phyloP scores from a whole-genome alignment of 106 monocot genomes.

The Chionographis japonica region DNA sequence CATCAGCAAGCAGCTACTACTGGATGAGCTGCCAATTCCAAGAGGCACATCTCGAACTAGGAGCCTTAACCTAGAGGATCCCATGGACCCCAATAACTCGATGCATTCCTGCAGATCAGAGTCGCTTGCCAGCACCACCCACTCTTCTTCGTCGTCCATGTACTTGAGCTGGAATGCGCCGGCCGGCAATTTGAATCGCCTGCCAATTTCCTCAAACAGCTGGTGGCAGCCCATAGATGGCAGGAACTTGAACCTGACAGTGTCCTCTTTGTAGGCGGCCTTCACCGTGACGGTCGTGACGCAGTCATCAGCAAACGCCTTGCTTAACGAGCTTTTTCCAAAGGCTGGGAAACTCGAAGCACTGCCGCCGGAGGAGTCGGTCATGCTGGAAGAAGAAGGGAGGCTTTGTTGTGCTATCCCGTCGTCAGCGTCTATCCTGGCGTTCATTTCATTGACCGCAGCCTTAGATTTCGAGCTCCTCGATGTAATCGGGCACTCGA shows the following conservation, averaged over 20 bases:
- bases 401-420: constrained; percentile 26
- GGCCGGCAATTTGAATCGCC: constrained; percentile 45
- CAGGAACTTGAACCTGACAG: constrained; percentile 73
- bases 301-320: background rate
- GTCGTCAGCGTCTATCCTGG: constrained; percentile 7
- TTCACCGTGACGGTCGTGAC: constrained; percentile 47
- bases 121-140: constrained; percentile 65
- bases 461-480: constrained; percentile 15
- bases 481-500: constrained; percentile 3
- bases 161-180: constrained; percentile 85
- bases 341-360: constrained; percentile 60
- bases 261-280: constrained; percentile 71
- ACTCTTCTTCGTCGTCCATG: constrained; percentile 86
- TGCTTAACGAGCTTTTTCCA: constrained; percentile 18
- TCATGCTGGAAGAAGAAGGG: constrained; percentile 58
- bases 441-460: constrained; percentile 13
- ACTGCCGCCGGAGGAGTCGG: constrained; percentile 70
- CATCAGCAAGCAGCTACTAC: constrained; percentile 46
- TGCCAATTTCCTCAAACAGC: constrained; percentile 57
- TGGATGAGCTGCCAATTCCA: constrained; percentile 33
- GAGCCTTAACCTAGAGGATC: constrained; percentile 41
- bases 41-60: constrained; percentile 41
- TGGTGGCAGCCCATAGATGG: constrained; percentile 43
- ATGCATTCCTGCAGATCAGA: constrained; percentile 67
- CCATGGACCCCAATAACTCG: constrained; percentile 52